phyloP scores from a whole-genome alignment of 1,284 basidiomycete genomes.

The Leccinum fallax region DNA sequence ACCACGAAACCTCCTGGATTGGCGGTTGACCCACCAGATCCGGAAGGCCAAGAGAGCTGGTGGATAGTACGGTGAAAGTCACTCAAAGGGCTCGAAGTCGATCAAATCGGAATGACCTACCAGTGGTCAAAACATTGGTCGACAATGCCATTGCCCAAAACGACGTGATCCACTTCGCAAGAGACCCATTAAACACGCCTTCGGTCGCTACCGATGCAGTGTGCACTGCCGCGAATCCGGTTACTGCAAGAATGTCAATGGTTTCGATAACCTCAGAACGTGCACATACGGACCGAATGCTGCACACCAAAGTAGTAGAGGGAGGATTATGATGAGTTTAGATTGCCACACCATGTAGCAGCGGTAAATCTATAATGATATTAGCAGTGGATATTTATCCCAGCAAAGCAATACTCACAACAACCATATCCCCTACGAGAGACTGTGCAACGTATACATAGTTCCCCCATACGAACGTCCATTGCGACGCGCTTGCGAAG shows the following conservation, averaged over 20 bases:
- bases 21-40: slow-evolving; percentile 1
- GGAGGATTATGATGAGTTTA: background rate
- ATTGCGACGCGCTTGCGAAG: slow-evolving; percentile 1
- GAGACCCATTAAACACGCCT: background rate
- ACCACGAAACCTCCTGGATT: background rate
- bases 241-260: background rate
- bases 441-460: background rate
- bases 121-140: background rate
- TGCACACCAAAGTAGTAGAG: background rate
- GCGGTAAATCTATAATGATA: background rate
- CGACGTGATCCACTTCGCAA: background rate
- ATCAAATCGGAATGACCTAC: background rate
- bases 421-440: background rate
- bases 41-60: background rate
- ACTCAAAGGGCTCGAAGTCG: background rate
- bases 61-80: background rate
- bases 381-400: background rate
- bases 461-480: background rate
- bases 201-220: background rate
- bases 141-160: background rate
- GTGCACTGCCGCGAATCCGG: background rate
- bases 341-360: slow-evolving; percentile 1
- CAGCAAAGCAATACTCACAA: background rate
- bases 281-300: background rate
- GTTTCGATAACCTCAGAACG: background rate